These are phyloP conservation scores for Gliomastix tumulicola DNA, from an alignment of 2,329 filamentous ascomycete genomes.

Conservation along the genomic window DNA sequence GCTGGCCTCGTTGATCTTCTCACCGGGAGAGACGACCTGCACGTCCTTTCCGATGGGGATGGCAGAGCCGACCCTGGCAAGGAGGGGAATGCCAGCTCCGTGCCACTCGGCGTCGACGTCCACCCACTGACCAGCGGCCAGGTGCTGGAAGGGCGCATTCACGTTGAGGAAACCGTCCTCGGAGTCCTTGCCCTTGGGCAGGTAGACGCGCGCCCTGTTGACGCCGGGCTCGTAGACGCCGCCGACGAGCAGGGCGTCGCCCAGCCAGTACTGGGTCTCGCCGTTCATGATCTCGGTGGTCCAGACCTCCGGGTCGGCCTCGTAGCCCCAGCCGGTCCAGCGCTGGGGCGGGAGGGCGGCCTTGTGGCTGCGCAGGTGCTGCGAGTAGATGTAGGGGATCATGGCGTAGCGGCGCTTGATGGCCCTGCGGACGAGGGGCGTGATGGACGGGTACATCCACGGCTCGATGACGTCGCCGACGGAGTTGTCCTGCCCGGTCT, in stretches of 20 bases:
- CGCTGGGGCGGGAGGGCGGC: slow-evolving; percentile 58
- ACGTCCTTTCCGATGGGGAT: slow-evolving; percentile 29
- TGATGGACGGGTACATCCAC: slow-evolving; percentile 68
- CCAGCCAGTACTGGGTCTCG: slow-evolving; percentile 69
- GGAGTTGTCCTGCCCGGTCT: slow-evolving; percentile 59
- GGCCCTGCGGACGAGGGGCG: slow-evolving; percentile 52
- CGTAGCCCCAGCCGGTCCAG: slow-evolving; percentile 70
- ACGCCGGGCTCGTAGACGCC: slow-evolving; percentile 59
- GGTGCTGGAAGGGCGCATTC: slow-evolving; percentile 52
- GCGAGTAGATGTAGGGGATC: slow-evolving; percentile 64
- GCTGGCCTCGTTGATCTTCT: slow-evolving; percentile 26
- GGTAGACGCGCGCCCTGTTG: slow-evolving; percentile 49
- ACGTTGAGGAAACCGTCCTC: slow-evolving; percentile 57
- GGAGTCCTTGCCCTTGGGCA: slow-evolving; percentile 46
- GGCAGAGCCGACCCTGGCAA: slow-evolving; percentile 28
- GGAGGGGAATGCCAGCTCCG: slow-evolving; percentile 28
- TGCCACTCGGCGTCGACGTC: slow-evolving; percentile 33
- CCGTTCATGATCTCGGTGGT: slow-evolving; percentile 49
- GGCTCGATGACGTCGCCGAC: slow-evolving; percentile 70
- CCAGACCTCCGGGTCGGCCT: slow-evolving; percentile 61
- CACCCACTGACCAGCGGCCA: slow-evolving; percentile 34
- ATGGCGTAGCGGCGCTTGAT: slow-evolving; percentile 67
- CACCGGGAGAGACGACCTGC: slow-evolving; percentile 24
- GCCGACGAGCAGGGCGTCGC: slow-evolving; percentile 57
- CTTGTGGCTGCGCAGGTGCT: slow-evolving; percentile 54